Evolutionary conservation across 345 rosid species (phyloP).

Genomic region (Bruguiera gymnorhiza): DNA sequence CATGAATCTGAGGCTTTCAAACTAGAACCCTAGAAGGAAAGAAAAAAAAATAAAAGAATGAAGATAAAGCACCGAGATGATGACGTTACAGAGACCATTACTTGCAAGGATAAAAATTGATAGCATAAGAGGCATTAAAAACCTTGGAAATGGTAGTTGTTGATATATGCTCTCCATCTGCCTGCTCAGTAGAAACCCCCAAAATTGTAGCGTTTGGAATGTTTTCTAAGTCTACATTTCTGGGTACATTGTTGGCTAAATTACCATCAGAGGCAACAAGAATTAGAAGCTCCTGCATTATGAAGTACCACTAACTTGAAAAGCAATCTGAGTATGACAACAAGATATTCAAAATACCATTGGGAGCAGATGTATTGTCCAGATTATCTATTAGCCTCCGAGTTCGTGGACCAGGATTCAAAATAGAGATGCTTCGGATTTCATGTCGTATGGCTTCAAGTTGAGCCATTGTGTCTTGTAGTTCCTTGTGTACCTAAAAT

Average conservation of each 20-base stretch:
- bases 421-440: constrained; percentile 59
- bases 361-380: constrained; percentile 26
- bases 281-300: neutral
- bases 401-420: constrained; percentile 72
- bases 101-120: neutral
- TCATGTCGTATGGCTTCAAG: constrained; percentile 85
- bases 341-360: constrained; percentile 31
- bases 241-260: constrained; percentile 5
- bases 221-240: constrained; percentile 2
- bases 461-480: constrained; percentile 81
- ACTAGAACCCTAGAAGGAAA: constrained; percentile 25
- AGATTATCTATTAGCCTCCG: constrained; percentile 52
- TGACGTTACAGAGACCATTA: neutral
- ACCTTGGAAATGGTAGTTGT: constrained; percentile 44
- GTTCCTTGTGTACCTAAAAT: constrained; percentile 73
- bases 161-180: constrained; percentile 26
- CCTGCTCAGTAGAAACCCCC: constrained; percentile 14
- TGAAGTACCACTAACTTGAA: neutral
- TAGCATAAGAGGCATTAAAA: neutral
- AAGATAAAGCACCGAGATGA: neutral
- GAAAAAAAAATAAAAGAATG: neutral
- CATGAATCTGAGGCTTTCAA: constrained; percentile 32
- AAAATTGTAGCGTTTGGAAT: constrained; percentile 7
- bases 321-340: neutral
- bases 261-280: neutral